phyloP scores from a whole-genome alignment of 1,139 yeast genomes.

The Nakaseomyces uthaithaninus region DNA sequence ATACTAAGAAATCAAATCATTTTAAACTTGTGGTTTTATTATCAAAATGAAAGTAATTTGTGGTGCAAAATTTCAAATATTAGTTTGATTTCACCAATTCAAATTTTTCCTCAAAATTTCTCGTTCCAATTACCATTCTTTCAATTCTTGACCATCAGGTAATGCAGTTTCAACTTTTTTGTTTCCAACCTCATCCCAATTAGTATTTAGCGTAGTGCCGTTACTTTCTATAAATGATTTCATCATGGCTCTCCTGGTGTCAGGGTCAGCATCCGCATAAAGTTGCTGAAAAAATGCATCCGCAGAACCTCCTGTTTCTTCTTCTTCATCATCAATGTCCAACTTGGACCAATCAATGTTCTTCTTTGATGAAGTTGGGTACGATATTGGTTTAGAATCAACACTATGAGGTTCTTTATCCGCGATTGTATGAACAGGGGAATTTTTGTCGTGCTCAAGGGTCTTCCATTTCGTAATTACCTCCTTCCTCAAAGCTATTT shows the following conservation, averaged over 20 bases:
- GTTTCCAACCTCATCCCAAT: conserved; percentile 82
- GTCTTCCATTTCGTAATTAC: conserved; percentile 35
- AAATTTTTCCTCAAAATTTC: no score
- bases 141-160: conserved; percentile 61
- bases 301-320: conserved; percentile 38
- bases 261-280: conserved; percentile 77
- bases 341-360: conserved; percentile 68
- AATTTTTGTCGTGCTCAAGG: conserved; percentile 25
- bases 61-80: no score
- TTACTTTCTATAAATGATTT: conserved; percentile 89
- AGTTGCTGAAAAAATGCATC: conserved; percentile 68
- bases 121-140: conserved; percentile 33
- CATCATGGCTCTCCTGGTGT: conserved; percentile 91
- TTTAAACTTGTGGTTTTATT: no score
- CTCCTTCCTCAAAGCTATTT: conserved; percentile 40
- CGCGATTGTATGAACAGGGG: conserved; percentile 11
- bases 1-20: no score
- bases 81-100: no score
- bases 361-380: conserved; percentile 57
- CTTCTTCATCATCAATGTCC: conserved; percentile 43
- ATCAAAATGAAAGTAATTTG: no score
- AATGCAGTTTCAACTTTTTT: conserved; percentile 64
- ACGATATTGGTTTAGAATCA: conserved; percentile 27
- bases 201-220: conserved; percentile 89
- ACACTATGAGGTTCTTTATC: conserved; percentile 2